A percentile compares a stretch with the other conserved stretches of the same genome.
phyloP scores from a whole-genome alignment of 108 stramenopile species.

The Mayamaea pseudoterrestris region DNA sequence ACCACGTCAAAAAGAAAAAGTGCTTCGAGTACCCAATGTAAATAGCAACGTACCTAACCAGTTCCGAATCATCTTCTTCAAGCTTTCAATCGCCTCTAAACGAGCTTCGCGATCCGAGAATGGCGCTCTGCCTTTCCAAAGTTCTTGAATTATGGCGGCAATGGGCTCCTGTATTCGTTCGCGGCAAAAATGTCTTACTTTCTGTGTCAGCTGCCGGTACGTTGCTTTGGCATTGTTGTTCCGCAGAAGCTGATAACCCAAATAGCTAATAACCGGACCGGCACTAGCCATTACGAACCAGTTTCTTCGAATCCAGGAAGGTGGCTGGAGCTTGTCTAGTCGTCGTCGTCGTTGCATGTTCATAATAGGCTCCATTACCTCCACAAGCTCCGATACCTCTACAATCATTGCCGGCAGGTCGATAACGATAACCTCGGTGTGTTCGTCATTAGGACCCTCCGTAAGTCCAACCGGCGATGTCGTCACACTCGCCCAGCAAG shows the following conservation, averaged over 20 bases:
- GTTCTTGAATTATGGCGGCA: slow-evolving; percentile 37
- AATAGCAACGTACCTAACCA: no score
- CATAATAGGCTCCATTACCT: slow-evolving; percentile 58
- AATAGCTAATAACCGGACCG: slow-evolving; percentile 28
- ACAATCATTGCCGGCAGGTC: slow-evolving; percentile 50
- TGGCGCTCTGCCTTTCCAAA: slow-evolving; percentile 46
- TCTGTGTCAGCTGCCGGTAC: slow-evolving; percentile 15
- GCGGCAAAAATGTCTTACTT: slow-evolving; percentile 33
- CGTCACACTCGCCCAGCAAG: slow-evolving; percentile 14
- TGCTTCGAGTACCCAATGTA: no score
- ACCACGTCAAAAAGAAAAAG: no score
- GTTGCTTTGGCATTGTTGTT: slow-evolving; percentile 27
- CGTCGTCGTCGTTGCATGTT: slow-evolving; percentile 53
- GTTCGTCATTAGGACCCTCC: not conserved
- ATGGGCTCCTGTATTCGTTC: slow-evolving; percentile 63
- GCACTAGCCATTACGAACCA: slow-evolving; percentile 64
- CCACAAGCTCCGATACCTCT: slow-evolving; percentile 55
- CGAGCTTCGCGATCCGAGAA: slow-evolving; percentile 72
- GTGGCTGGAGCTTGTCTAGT: slow-evolving; percentile 53
- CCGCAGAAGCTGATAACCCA: slow-evolving; percentile 30
- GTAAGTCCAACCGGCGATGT: not conserved
- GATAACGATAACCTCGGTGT: slow-evolving; percentile 25
- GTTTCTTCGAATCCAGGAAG: slow-evolving; percentile 35
- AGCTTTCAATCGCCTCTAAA: slow-evolving; percentile 43
- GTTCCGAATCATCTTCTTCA: slow-evolving; percentile 76